Conservation (phyloP, 208 protist species). For the Acanthamoeba triangularis region DNA sequence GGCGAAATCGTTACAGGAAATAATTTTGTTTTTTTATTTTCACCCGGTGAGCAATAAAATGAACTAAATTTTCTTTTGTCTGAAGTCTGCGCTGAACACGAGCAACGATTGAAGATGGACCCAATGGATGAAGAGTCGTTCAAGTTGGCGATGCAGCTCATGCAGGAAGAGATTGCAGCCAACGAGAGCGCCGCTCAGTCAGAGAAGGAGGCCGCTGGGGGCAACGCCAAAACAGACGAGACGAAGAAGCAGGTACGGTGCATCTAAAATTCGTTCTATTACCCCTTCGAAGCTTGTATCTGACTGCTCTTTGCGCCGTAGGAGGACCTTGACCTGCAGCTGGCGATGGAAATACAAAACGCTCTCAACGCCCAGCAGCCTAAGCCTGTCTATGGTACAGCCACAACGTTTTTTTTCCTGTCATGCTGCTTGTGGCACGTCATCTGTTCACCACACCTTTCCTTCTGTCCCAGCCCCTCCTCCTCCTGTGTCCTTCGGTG, state of each 20-base stretch:
- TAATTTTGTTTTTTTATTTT: too few species aligned
- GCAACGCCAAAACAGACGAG: background rate
- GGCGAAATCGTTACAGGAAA: too few species aligned
- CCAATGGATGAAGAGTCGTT: slow-evolving; percentile 16
- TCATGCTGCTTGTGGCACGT: too few species aligned
- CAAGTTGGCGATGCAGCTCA: slow-evolving; percentile 6
- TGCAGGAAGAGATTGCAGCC: slow-evolving; percentile 4
- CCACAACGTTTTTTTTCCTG: too few species aligned
- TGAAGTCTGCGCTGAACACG: too few species aligned
- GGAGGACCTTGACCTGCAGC: background rate
- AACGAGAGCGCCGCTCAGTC: background rate
- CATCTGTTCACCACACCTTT: too few species aligned
- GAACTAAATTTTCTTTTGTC: too few species aligned
- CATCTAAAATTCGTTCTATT: too few species aligned
- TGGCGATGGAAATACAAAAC: slow-evolving; percentile 9
- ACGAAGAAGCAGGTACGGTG: too few species aligned
- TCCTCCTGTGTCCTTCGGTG: background rate
- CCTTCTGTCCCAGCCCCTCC: background rate
- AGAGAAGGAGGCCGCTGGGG: background rate
- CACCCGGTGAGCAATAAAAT: too few species aligned
- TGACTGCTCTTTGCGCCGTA: too few species aligned
- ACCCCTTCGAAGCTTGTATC: too few species aligned
- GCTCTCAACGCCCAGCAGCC: background rate
- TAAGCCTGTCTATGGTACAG: background rate
- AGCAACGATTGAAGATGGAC: background rate